Evolutionary conservation across 2,329 filamentous ascomycete species (phyloP), one percentile per base, ranked within the genome.

Genomic region (Ascomycota sp.): DNA sequence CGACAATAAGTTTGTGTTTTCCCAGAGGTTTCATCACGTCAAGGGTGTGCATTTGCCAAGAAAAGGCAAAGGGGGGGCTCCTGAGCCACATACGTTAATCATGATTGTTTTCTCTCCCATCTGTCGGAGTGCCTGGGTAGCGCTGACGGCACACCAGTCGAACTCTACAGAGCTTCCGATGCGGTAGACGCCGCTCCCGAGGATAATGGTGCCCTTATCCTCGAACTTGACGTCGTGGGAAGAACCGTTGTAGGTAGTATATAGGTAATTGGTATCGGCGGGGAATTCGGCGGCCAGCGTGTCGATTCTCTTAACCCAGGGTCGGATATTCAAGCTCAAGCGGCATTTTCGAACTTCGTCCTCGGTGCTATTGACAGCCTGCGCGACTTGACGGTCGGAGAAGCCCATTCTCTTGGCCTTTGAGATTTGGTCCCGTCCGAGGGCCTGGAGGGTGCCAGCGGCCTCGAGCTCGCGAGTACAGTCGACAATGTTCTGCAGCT

Each of bases 141-240:
- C 82, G 35, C 86, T 67, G 20, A 98, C 89, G 4, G 89, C 93
- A 52, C 89, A 95, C 89, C 89, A 98, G 54, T 98, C 89, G 52
- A 98, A 98, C 50, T 98, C 89, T 34, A 98, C 89, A 0, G 86
- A 94, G 0, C 85, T 94, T 40, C 89, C 89, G 39, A 98, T 98
- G 36, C 89, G 73, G 63, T 95, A 95, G 8, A 94, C 85, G 53
- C 86, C 86, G 22, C 85, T 94, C 10, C 86, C 86, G 21, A 95
- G 64, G 7, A 98, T 86, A 82, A 95, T 94, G 36, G 94, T 69
- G 45, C 89, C 89, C 36, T 86, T 73, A 47, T 98, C 89, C 8
- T 82, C 65, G 46, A 95, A 95, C 9, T 51, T 48, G 32, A 95
- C 61, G 43, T 98, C 89, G 40, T 79, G 75, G 52, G 86, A 78